Conservation (phyloP, 169 alveolate species). For the Amoebophrya sp. region DNA sequence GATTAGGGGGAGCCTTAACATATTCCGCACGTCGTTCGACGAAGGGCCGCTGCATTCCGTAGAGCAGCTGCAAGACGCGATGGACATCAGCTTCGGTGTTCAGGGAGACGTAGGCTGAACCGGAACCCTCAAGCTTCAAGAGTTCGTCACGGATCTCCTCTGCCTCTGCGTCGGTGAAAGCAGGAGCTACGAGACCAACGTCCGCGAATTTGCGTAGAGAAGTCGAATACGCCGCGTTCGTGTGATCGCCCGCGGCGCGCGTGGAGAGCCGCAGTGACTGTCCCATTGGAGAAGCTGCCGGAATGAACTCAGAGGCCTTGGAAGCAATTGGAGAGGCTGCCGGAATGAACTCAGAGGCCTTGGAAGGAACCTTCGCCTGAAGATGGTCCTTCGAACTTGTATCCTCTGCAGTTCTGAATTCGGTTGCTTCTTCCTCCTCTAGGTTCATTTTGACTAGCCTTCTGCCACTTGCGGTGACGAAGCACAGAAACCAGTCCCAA, state of each 20-base stretch:
- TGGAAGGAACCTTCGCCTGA: not conserved
- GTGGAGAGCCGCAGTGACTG: not conserved
- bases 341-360: too few relatives aligned
- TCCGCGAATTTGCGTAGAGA: not conserved
- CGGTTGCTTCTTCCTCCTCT: not conserved
- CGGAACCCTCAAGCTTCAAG: not conserved
- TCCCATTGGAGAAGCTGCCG: too few relatives aligned
- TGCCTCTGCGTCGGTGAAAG: not conserved
- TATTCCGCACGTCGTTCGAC: not conserved
- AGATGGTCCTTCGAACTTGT: not conserved
- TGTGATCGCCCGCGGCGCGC: not conserved
- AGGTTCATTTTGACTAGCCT: not conserved
- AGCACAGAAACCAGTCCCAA: constrained; percentile 9
- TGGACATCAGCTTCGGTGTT: not conserved
- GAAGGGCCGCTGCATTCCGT: not conserved
- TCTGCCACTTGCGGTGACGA: not conserved
- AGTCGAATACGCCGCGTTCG: not conserved
- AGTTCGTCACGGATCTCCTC: not conserved
- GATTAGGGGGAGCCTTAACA: too few relatives aligned
- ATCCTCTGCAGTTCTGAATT: not conserved
- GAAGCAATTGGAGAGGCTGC: too few relatives aligned
- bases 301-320: too few relatives aligned
- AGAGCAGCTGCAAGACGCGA: not conserved
- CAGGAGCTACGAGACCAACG: not conserved
- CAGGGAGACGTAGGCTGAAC: not conserved